phyloP scores from a whole-genome alignment of 192 early-diverging fungal genomes.

The Umbelopsis ramanniana region DNA sequence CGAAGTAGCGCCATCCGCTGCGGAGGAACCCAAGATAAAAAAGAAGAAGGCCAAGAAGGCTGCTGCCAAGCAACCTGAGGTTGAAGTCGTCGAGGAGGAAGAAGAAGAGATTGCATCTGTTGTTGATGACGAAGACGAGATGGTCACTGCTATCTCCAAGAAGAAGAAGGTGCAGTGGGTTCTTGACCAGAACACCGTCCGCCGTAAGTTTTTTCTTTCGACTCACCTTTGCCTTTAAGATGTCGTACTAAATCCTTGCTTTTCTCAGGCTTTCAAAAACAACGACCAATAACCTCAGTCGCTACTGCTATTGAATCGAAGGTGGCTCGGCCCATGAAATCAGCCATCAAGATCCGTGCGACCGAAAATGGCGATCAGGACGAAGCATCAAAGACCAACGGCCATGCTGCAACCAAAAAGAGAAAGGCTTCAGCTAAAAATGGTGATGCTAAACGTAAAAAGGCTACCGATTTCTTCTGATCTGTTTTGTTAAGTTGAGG shows the following conservation, averaged over 20 bases:
- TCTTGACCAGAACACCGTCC: slow-evolving; percentile 7
- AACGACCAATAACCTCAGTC: slow-evolving; percentile 9
- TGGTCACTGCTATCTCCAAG: neutral
- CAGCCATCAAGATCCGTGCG: neutral
- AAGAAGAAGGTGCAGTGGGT: slow-evolving; percentile 21
- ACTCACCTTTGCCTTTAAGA: neutral
- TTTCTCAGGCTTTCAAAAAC: slow-evolving; percentile 3
- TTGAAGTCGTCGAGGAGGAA: neutral
- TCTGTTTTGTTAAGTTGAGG: too few relatives aligned
- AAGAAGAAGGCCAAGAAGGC: slow-evolving; percentile 5
- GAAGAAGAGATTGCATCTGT: neutral
- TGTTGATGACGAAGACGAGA: neutral
- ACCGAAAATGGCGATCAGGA: neutral
- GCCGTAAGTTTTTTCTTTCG: neutral
- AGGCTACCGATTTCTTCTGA: slow-evolving; percentile 13
- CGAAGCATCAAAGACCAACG: neutral
- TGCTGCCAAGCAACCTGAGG: neutral
- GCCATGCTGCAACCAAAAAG: neutral
- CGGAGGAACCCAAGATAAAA: neutral
- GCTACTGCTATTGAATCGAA: neutral
- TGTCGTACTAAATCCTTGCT: neutral
- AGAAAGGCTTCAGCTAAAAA: neutral
- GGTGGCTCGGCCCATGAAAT: slow-evolving; percentile 1
- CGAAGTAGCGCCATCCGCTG: neutral
- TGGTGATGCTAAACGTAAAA: slow-evolving; percentile 8